Evolutionary conservation across 768 basidiomycete species (phyloP), one percentile per base, ranked within the genome.

Genomic region (Suillus lakei): DNA sequence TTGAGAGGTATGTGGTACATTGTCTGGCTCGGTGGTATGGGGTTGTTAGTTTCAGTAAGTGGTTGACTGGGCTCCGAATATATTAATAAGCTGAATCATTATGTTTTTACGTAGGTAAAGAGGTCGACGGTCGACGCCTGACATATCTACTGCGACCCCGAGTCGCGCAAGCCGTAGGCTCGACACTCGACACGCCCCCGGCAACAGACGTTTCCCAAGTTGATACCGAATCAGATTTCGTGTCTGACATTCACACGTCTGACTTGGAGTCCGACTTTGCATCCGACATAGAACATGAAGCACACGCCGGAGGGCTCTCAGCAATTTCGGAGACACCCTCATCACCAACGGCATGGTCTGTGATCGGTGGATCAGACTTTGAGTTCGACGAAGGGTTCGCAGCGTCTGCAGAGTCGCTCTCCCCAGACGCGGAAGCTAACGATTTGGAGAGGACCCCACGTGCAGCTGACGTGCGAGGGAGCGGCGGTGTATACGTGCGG

Each of bases 131-230:
- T 0, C 75, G 82, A 51, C 88, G 93, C 23, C 79, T 93, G 39
- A 94, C 93, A 5, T 89, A 93, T 75, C 86, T 95, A 59, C 83
- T 95, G 28, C 88, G 93, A 41, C 93, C 93, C 4, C 91, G 93
- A 68, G 83, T 87, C 61, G 83, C 84, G 26, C 86, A 86, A 18
- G 89, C 89, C 1, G 80, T 82, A 2, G 70, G 76, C 21, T 71
- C 76, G 6, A 71, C 74, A 7, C 75, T 93, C 46, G 87, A 89
- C 66, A 93, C 92, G 2, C 92, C 93, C 8, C 91, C 92, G 4
- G 76, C 82, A 10, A 93, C 91, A 1, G 93, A 93, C 70, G 71
- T 86, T 41, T 87, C 86, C 26, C 82, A 82, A 43, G 62, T 55
- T 51, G 81, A 83, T 68, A 78, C 84, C 18, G 85, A 86, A 61